Conservation (phyloP, 306 rosid genomes). For the Lotus japonicus region DNA sequence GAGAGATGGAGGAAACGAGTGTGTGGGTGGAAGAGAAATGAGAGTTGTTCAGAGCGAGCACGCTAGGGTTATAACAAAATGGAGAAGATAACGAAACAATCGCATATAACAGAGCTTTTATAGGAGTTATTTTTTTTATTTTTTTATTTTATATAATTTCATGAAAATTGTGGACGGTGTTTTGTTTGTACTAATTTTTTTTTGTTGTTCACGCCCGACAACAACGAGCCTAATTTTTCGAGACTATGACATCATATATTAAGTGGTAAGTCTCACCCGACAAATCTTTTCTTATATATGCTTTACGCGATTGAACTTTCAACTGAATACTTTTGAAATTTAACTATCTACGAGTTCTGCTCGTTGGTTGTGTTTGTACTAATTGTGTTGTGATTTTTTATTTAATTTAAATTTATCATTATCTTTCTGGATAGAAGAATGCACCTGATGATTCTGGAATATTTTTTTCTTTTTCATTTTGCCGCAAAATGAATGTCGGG, state of each 20-base stretch:
- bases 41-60: neutral
- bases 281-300: too few species aligned
- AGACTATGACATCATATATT: too few species aligned
- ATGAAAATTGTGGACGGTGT: too few species aligned
- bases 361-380: too few species aligned
- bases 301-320: too few species aligned
- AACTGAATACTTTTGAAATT: too few species aligned
- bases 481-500: neutral
- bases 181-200: too few species aligned
- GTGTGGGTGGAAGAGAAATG: neutral
- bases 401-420: neutral
- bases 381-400: neutral
- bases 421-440: neutral
- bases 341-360: too few species aligned
- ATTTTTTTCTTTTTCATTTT: neutral
- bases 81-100: slow-evolving; percentile 30
- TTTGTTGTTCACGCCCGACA: too few species aligned
- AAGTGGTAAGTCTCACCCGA: too few species aligned
- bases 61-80: slow-evolving; percentile 34
- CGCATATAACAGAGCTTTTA: slow-evolving; percentile 15
- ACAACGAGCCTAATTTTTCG: too few species aligned
- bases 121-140: neutral
- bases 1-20: neutral
- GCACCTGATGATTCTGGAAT: neutral
- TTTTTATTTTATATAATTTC: neutral